phyloP scores from a whole-genome alignment of 805 yeast species.

The Schwanniomyces vanrijiae region DNA sequence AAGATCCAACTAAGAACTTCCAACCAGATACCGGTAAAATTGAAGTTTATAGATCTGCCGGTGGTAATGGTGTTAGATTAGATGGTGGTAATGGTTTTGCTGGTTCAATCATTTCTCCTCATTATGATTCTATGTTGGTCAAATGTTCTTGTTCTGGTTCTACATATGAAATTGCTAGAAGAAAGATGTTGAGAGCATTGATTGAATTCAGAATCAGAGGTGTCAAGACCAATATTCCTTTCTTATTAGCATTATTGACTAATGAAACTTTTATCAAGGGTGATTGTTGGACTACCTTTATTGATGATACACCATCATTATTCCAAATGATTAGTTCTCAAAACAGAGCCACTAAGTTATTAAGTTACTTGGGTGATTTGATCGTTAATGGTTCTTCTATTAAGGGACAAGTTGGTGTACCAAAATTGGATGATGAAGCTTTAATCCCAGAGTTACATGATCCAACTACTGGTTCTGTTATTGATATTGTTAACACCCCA shows the following conservation, averaged over 20 bases:
- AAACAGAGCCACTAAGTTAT: constrained; percentile 93
- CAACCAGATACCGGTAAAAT: constrained; percentile 98
- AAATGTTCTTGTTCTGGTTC: constrained; percentile 97
- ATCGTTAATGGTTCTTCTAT: constrained; percentile 95
- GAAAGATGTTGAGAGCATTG: constrained; percentile 96
- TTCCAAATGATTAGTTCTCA: constrained; percentile 93
- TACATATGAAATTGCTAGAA: constrained; percentile 92
- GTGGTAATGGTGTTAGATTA: constrained; percentile 98
- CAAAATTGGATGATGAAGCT: constrained; percentile 77
- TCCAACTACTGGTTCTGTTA: constrained; percentile 52
- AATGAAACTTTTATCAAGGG: constrained; percentile 85
- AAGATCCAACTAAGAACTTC: constrained; percentile 94
- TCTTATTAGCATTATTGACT: constrained; percentile 86
- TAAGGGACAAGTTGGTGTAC: constrained; percentile 92
- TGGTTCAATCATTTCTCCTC: constrained; percentile 95
- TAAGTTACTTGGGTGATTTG: constrained; percentile 88
- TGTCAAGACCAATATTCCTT: constrained; percentile 97
- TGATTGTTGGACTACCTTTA: constrained; percentile 96
- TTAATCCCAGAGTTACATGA: constrained; percentile 72
- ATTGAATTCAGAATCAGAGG: constrained; percentile 99
- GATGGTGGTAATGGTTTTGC: constrained; percentile 99
- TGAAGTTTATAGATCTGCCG: constrained; percentile 96
- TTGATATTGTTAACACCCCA: constrained; percentile 55
- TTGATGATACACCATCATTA: constrained; percentile 95
- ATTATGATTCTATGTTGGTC: constrained; percentile 97